Evolutionary conservation across 768 basidiomycete species (phyloP), one percentile per base, ranked within the genome.

Genomic region (Filobasidium wieringae): DNA sequence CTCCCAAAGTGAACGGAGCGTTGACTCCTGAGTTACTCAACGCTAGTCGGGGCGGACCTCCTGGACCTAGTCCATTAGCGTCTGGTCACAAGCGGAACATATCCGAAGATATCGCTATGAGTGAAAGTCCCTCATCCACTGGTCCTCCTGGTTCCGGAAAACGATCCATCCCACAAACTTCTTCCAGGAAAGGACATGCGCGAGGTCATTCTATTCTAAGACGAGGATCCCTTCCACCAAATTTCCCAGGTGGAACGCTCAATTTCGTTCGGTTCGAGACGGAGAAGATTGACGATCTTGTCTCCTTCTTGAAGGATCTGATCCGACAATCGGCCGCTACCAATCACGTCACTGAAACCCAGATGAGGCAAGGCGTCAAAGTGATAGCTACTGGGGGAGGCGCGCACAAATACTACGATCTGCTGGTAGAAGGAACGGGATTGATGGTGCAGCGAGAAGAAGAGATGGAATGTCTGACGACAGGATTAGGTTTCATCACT

Each of bases 191-290:
- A 82, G 32, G 75, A 84, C 47, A 50, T 29, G 24, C 49, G 0
- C 31, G 56, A 19, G 53, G 58, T 6, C 82, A 80, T 58, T 81
- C 82, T 54, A 80, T 80, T 54, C 80, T 84, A 59, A 80, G 87
- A 39, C 83, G 82, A 60, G 81, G 82, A 52, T 82, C 82, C 24
- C 79, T 82, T 51, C 82, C 86, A 63, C 79, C 79, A 59, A 87
- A 93, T 69, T 87, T 95, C 66, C 91, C 92, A 2, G 95, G 95
- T 15, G 95, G 95, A 1, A 88, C 90, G 49, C 82, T 99, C 71
- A 99, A 96, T 75, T 99, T 97, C 68, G 89, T 88, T 72, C 84
- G 92, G 27, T 99, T 96, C 77, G 85, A 99, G 76, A 97, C 95
- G 54, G 81, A 86, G 62, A 80, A 89, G 66, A 86, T 97, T 65